Evolutionary conservation across 2,329 filamentous ascomycete species (phyloP), one percentile per base, ranked within the genome.

Genomic region (Colletotrichum trifolii): DNA sequence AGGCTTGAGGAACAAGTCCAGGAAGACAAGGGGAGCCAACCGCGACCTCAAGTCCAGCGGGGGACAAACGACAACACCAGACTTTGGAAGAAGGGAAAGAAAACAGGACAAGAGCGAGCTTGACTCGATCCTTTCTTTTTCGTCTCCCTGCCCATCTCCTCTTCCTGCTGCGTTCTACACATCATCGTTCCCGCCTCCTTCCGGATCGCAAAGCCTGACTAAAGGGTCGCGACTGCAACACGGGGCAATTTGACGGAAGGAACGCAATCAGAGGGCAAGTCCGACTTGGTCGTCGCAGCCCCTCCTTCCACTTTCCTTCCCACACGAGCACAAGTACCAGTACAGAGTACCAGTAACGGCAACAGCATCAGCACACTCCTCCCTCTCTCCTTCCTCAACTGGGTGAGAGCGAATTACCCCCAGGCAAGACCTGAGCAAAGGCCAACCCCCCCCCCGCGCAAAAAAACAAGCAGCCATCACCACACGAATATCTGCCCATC

Each of bases 241-340:
- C 25, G 25, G 25, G 25, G 25, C 25, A 25, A 25, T 25, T 50
- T 46, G 46, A 38, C 50, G 11, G n/a, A 35, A 64, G 45, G 36
- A 64, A 45, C 49, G 56, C 50, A 64, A 60, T 56, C 60, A 40
- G 39, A 65, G 52, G 54, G 63, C 57, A 63, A 63, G 63, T 53
- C 43, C 52, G 53, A 56, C 46, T 53, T 42, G 45, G 62, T 63
- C 63, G 63, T 65, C 47, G 53, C 47, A 47, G 58, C 63, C 58
- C 52, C 58, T 62, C 57, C 35, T 36, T 56, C 47, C 52, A 25
- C 25, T 25, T 62, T 62, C 62, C 58, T 60, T 53, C 47, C 48
- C 47, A 52, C 42, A 47, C 25, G 25, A 25, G 25, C 25, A 25
- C 25, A 25, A 25, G 25, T 25, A 25, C 25, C 25, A 25, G 25